These are phyloP conservation scores for Xylaria bambusicola DNA, from an alignment of 495 filamentous ascomycete species.

Conservation along the genomic window DNA sequence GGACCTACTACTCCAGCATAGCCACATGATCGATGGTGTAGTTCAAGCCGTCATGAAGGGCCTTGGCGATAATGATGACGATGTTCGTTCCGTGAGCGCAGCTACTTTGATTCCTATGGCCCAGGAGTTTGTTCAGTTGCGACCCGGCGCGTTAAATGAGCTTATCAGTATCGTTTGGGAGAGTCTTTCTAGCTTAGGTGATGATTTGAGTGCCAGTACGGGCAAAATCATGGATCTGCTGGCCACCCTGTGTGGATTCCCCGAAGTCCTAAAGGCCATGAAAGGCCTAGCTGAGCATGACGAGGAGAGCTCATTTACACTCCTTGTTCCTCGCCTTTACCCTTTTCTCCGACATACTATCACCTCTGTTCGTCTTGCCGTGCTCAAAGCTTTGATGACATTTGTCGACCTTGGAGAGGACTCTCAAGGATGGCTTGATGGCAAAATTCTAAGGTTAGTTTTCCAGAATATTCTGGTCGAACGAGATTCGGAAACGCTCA, in stretches of 20 bases:
- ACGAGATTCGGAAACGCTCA: slow-evolving; percentile 72
- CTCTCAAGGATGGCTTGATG: slow-evolving; percentile 89
- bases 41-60: slow-evolving; percentile 93
- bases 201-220: slow-evolving; percentile 95
- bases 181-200: slow-evolving; percentile 90
- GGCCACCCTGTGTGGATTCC: slow-evolving; percentile 93
- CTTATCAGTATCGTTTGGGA: slow-evolving; percentile 97
- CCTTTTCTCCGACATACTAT: slow-evolving; percentile 97
- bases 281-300: slow-evolving; percentile 82
- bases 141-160: slow-evolving; percentile 69
- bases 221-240: slow-evolving; percentile 97
- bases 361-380: slow-evolving; percentile 88
- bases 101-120: slow-evolving; percentile 95
- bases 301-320: slow-evolving; percentile 81
- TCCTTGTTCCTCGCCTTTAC: slow-evolving; percentile 90
- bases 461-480: slow-evolving; percentile 97
- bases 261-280: slow-evolving; percentile 91
- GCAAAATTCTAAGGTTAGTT: slow-evolving; percentile 81
- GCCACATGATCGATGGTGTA: slow-evolving; percentile 87
- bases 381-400: slow-evolving; percentile 87
- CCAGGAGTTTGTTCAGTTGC: slow-evolving; percentile 84
- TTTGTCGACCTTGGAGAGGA: slow-evolving; percentile 84
- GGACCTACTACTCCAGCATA: slow-evolving; percentile 81
- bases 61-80: slow-evolving; percentile 85
- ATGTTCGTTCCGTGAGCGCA: slow-evolving; percentile 95